Percentiles rank a stretch among this genome's conserved stretches.
Evolutionary conservation across 2,329 filamentous ascomycete species (phyloP).

Genomic region (Cyphellophora attinorum): DNA sequence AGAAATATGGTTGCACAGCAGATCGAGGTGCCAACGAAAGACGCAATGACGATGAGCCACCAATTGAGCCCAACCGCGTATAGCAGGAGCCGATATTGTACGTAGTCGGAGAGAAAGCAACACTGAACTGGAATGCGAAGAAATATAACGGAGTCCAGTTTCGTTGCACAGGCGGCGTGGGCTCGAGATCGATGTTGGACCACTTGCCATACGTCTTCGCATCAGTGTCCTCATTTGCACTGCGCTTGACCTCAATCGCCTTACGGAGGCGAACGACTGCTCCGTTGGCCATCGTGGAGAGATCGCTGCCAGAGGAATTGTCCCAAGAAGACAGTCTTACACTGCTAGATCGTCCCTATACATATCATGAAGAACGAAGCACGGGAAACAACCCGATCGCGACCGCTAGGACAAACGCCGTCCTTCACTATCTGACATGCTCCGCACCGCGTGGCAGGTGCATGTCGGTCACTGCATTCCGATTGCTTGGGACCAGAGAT

Average conservation of each 20-base stretch:
- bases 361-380: too few species aligned
- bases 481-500: too few species aligned
- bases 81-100: slow-evolving; percentile 28
- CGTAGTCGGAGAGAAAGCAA: neutral
- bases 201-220: slow-evolving; percentile 1
- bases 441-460: too few species aligned
- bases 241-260: neutral
- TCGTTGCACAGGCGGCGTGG: slow-evolving; percentile 67
- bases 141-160: slow-evolving; percentile 85
- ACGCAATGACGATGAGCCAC: slow-evolving; percentile 44
- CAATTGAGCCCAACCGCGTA: slow-evolving; percentile 63
- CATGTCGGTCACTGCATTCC: too few species aligned
- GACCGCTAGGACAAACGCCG: too few species aligned
- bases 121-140: slow-evolving; percentile 1
- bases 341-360: too few species aligned
- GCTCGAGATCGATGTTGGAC: slow-evolving; percentile 16
- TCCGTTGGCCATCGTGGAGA: too few species aligned
- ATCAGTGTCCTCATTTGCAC: neutral
- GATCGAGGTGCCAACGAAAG: slow-evolving; percentile 1
- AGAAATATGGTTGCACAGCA: slow-evolving; percentile 6
- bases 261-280: too few species aligned
- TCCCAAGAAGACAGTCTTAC: too few species aligned
- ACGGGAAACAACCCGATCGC: too few species aligned
- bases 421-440: too few species aligned
- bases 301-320: too few species aligned